Base-by-base conservation (phyloP, 2,329 filamentous ascomycete genomes). In the Rasamsonia emersonii region DNA sequence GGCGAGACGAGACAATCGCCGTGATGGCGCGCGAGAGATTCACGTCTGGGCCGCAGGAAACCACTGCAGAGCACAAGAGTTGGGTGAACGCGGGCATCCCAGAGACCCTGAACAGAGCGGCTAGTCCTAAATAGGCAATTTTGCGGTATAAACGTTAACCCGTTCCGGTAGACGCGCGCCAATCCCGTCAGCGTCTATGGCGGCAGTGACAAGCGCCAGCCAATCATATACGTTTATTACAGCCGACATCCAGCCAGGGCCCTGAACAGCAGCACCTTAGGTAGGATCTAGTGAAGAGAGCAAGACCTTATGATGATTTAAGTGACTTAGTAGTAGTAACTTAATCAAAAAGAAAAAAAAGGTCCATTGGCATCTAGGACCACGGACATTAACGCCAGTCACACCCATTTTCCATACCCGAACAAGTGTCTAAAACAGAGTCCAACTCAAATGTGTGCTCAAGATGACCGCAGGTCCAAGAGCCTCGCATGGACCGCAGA, bases 371-470 rank as follows among this genome's bases (percentile, higher is more conserved):
- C 8, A 23, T 23, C 20, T 11, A 23, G 9, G 20, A 23, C 8
- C 20, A 23, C 11, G 9, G 20, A 23, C 20, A 23, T 23, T 23
- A 23, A 61, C 57, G 58, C 58, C 58, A 52, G 55, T 54, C 52
- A 45, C 56, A 58, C 53, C 56, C 46, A 47, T 59, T 62, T 60
- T 58, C 55, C 56, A 54, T 50, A 56, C 53, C 58, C 56, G 50
- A 58, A 56, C 54, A 57, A 47, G 54, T 48, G 58, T 61, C 57
- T 61, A 59, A 35, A n/a, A n/a, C n/a, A 53, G 51, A 54, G 45
- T 54, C 49, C 52, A 56, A 54, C 48, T 54, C 41, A 49, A 47
- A 53, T 43, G 39, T 52, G 49, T 51, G 45, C 50, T 50, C 42
- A 43, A 40, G 9, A 14, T 44, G 32, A 42, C 42, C 41, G 43